phyloP scores from a whole-genome alignment of 2,329 filamentous ascomycete genomes.

The Aschersonia sp. region DNA sequence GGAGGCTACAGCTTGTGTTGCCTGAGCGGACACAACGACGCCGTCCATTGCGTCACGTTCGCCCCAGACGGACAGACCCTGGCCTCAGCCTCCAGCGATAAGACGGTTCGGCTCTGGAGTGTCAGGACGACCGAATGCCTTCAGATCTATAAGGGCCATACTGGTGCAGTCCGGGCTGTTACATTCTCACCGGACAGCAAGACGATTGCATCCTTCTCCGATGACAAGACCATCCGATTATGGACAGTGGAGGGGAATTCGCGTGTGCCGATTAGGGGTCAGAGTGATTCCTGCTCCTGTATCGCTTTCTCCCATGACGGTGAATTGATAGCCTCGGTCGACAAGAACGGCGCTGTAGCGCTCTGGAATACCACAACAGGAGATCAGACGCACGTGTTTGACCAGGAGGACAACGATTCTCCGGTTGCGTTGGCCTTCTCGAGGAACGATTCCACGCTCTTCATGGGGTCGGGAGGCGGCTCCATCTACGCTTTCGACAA shows the following conservation, averaged over 20 bases:
- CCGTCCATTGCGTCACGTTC: conserved; percentile 3
- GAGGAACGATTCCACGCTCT: conserved; percentile 1
- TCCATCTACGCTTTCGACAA: conserved; percentile 4
- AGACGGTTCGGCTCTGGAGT: conserved; percentile 4
- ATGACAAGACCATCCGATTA: conserved; percentile 6
- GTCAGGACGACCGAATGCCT: conserved; percentile 1
- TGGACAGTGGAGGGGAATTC: conserved; percentile 6
- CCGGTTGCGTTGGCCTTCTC: conserved; percentile 3
- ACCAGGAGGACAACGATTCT: conserved; percentile 1
- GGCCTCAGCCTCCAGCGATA: conserved; percentile 4
- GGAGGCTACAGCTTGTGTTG: conserved; percentile 3
- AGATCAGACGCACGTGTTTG: conserved; percentile 1
- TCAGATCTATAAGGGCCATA: conserved; percentile 10
- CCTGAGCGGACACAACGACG: conserved; percentile 3
- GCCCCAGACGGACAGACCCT: conserved; percentile 3
- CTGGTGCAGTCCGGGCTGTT: conserved; percentile 2
- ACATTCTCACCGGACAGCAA: conserved; percentile 8
- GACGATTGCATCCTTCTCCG: conserved; percentile 7
- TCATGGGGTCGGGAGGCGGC: conserved; percentile 3
- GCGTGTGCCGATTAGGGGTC: conserved; percentile 7
- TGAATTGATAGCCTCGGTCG: conserved; percentile 6
- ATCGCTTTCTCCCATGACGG: conserved; percentile 8
- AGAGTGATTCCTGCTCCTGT: conserved; percentile 4
- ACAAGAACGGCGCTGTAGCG: conserved; percentile 4
- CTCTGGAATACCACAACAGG: conserved; percentile 6